Base-by-base conservation (phyloP, 2,329 filamentous ascomycete genomes). In the Aspergillus versicolor region DNA sequence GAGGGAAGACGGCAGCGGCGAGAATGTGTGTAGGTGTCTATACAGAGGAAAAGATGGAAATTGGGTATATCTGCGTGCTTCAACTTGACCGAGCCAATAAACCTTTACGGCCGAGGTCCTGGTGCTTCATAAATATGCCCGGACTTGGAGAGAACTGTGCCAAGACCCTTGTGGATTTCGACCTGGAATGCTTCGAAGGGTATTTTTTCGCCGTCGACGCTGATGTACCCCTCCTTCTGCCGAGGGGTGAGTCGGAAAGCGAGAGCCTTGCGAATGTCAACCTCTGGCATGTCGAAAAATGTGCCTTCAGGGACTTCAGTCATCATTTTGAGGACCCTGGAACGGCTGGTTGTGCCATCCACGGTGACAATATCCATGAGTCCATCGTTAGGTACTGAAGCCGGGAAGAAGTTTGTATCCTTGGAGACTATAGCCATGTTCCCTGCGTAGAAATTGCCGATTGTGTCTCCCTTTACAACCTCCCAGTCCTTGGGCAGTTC, bases 401-500 rank as follows among this genome's bases (percentile, higher is more conserved):
- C 88, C 2, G 24, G 91, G 81, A 81, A 99, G 78, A 97, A 96
- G 68, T 92, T 91, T 57, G 88, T 83, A 62, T 93, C 88, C 12
- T 91, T 83, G 0, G 92, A 88, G 91, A 99, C 93, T 74, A 89
- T 95, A 22, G 89, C 86, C 88, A 97, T 95, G 72, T 97, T 99
- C 60, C 94, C 94, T 32, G 88, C 90, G 75, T 95, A 97, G 72
- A 99, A 96, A 68, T 91, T 97, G 46, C 92, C 92, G 54, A 99
- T 79, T 30, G 88, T 90, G 61, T 94, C 86, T 61, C 89, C 84
- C 0, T 89, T 84, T 3, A 89, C 77, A 19, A 88, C 77, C 59
- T 89, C 82, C 92, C 94, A 99, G 45, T 84, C 88, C 2, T 83
- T 77, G 0, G 92, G 92, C 0, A 97, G 72, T 15, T 88, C 81